Evolutionary conservation across 352 stramenopile genomes (phyloP), one percentile per base, ranked within the genome.

Genomic region (Phytophthora cryptogea): DNA sequence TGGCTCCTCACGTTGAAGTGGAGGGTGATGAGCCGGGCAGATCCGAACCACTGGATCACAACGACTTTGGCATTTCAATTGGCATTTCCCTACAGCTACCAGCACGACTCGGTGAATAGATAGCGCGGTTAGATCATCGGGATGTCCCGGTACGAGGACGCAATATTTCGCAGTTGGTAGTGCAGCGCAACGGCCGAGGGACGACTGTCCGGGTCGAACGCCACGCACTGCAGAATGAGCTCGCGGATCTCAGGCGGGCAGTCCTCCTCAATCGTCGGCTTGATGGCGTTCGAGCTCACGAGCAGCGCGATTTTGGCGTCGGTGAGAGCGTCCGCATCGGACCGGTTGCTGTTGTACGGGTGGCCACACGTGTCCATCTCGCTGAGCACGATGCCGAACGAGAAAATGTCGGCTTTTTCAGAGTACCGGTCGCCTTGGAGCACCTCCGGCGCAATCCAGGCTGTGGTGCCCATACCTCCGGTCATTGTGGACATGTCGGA

Each of bases 371-470:
- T 82, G 49, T 86, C 76, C 36, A 85, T 37, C 44, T 85, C 76
- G 14, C 67, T 68, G 8, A 85, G 41, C n/a, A 80, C 14, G 10
- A 89, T 78, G 13, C 81, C 83, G 58, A 88, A 88, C 26, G 74
- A 83, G 66, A 88, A 92, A 14, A 92, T 78, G 50, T 92, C 83
- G 9, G 79, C 73, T 27, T 74, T 82, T 39, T 85, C 70, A 28
- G 68, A 83, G 63, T 83, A 92, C 16, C 63, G 49, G 3, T 87
- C 61, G 27, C 76, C 76, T 23, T 79, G 50, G 11, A 92, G 46
- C 26, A 92, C 76, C 58, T 92, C 83, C 16, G 83, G 83, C 2
- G 81, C 80, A 14, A 80, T 86, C 78, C 77, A 91, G n/a, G 56
- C 74, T 1, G 61, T 74, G 7, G 71, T 90, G 14, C 80, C 80